Evolutionary conservation across 129 eudicot species (phyloP), one percentile per base, ranked within the genome.

Genomic region (Scalesia atractyloides): DNA sequence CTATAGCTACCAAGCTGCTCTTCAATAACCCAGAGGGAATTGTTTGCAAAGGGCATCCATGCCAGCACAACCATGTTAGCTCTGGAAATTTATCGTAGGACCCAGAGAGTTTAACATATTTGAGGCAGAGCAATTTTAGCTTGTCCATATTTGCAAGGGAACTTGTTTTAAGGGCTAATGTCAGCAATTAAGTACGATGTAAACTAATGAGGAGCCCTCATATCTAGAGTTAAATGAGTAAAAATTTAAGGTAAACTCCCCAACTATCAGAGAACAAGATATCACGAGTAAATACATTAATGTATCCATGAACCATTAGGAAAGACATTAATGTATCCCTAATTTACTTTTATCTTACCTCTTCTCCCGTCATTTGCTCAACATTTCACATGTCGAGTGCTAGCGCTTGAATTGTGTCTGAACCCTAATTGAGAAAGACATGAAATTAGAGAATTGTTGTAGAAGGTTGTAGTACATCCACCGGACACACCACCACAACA

Each of bases 1-100:
- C 74, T 53, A 79, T 13, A 26, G 73, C 73, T 43, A 79, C 82
- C 30, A 79, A 56, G 46, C 50, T 65, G 20, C 63, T 41, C 71
- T 4, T 37, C n/a, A 39, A 16, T 20, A 64, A 41, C 33, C 69
- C 52, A 4, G 0, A 12, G 7, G 69, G 69, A 4, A 64, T 9
- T 64, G 69, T 41, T 64, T 17, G 19, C 34, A 41, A 20, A 9
- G 5, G 16, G 18, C 69, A 16, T 18, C 69, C 52, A 37, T 64
- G 69, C 69, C 69, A 64, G 30, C 51, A 12, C 30, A 64, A 64
- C 52, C 51, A 64, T 17, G n/a, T 41, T 64, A 64, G 4, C 4
- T 64, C 34, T 17, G 69, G 69, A 39, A 64, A 64, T 5, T 12
- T 17, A 1, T 64, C 11, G 33, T 64, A 64, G 16, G 52, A 16